Evolutionary conservation across 306 rosid genomes (phyloP).

Genomic region (Dalbergia oliveri): DNA sequence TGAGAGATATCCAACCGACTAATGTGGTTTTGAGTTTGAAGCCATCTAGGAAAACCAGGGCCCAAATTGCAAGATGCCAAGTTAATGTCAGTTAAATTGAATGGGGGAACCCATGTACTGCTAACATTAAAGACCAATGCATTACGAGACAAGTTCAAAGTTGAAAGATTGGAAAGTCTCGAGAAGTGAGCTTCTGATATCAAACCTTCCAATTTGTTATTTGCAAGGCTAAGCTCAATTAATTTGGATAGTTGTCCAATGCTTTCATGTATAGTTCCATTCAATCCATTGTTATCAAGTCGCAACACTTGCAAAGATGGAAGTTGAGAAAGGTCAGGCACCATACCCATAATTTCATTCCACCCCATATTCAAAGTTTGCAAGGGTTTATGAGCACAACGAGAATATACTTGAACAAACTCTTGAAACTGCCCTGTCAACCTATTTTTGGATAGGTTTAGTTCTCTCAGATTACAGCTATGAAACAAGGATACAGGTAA

Average conservation of each 20-base stretch:
- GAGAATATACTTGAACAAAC: background rate
- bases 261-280: background rate
- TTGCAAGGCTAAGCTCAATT: background rate
- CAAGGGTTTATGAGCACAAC: background rate
- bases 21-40: background rate
- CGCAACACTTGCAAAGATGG: background rate
- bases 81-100: background rate
- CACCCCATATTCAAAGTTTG: background rate
- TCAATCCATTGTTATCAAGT: background rate
- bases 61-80: slow-evolving; percentile 32
- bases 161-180: background rate
- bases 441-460: background rate
- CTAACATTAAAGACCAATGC: background rate
- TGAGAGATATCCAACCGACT: background rate
- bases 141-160: background rate
- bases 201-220: background rate
- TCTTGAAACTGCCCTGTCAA: background rate
- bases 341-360: background rate
- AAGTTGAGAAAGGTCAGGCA: background rate
- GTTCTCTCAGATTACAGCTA: background rate
- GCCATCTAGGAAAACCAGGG: slow-evolving; percentile 11
- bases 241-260: slow-evolving; percentile 28
- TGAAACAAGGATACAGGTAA: background rate
- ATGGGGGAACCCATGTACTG: background rate
- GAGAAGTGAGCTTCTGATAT: background rate